Percentiles rank a stretch among this genome's conserved stretches.
These are phyloP conservation scores for Aurifilum marmelostoma DNA, from an alignment of 2,329 filamentous ascomycete species.

Conservation along the genomic window DNA sequence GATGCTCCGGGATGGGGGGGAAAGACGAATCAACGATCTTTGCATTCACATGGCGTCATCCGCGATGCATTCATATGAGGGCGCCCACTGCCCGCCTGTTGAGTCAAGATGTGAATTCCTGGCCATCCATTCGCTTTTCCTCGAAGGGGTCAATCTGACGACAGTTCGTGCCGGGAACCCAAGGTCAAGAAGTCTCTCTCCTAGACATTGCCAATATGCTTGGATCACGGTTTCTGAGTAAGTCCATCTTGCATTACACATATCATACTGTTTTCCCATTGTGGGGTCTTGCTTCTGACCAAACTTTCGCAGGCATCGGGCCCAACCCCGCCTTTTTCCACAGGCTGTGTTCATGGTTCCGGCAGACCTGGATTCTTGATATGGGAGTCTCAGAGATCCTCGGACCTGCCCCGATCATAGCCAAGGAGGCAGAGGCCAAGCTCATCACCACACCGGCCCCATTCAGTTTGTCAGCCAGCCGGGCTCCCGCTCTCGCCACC, in stretches of 20 bases:
- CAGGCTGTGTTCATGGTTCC: conserved; percentile 17
- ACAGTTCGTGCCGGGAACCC: not conserved
- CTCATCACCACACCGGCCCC: conserved; percentile 15
- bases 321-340: conserved; percentile 16
- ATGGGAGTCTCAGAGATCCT: conserved; percentile 19
- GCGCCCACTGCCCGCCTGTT: not conserved
- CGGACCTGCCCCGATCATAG: conserved; percentile 12
- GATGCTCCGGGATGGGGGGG: conserved; percentile 6
- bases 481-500: not conserved
- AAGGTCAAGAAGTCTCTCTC: conserved; percentile 1
- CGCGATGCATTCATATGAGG: conserved; percentile 13
- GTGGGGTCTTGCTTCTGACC: too few species aligned
- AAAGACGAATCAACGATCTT: not conserved
- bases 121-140: not conserved
- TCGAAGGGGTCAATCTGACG: not conserved
- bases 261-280: not conserved
- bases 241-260: not conserved
- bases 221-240: conserved; percentile 18
- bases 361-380: conserved; percentile 12
- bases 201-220: conserved; percentile 12
- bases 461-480: conserved; percentile 14
- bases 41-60: conserved; percentile 3
- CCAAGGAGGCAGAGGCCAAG: conserved; percentile 8
- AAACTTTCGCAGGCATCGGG: conserved; percentile 1
- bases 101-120: not conserved